phyloP scores from a whole-genome alignment of 352 stramenopile species.

The Plasmopara muralis region DNA sequence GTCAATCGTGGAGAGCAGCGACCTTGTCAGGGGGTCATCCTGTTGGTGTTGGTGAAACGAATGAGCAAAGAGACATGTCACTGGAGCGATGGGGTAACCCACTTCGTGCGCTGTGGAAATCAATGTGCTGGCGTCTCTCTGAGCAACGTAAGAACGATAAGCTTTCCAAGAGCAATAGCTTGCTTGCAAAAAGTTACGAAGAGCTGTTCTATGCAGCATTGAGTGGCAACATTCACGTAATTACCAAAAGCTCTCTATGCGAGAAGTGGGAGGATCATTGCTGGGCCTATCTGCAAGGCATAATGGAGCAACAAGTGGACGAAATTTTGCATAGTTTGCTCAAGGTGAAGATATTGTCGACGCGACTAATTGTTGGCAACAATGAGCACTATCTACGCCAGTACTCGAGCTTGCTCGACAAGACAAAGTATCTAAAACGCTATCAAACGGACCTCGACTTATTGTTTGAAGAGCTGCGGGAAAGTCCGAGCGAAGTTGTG shows the following conservation, averaged over 20 bases:
- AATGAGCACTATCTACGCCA: neutral
- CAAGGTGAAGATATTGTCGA: conserved; percentile 70
- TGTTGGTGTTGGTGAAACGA: conserved; percentile 48
- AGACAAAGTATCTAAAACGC: conserved; percentile 63
- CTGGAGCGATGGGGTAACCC: conserved; percentile 79
- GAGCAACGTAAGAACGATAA: conserved; percentile 37
- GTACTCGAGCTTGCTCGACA: conserved; percentile 1
- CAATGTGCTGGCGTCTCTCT: conserved; percentile 79
- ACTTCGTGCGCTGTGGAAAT: conserved; percentile 76
- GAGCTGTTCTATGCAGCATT: conserved; percentile 75
- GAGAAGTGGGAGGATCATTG: conserved; percentile 83
- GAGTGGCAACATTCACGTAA: conserved; percentile 59
- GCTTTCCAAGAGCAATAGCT: conserved; percentile 55
- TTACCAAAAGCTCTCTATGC: conserved; percentile 61
- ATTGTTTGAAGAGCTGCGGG: conserved; percentile 73
- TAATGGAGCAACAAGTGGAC: conserved; percentile 67
- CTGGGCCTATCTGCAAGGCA: conserved; percentile 69
- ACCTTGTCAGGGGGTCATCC: conserved; percentile 60
- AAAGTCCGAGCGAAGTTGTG: conserved; percentile 53
- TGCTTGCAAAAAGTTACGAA: conserved; percentile 66
- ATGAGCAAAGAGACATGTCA: conserved; percentile 35
- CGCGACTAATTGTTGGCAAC: conserved; percentile 26
- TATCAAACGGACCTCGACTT: conserved; percentile 60
- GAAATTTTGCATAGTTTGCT: conserved; percentile 60
- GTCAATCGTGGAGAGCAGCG: conserved; percentile 72